Conservation (phyloP, 306 rosid species). For the Cicer chorassanicum region DNA sequence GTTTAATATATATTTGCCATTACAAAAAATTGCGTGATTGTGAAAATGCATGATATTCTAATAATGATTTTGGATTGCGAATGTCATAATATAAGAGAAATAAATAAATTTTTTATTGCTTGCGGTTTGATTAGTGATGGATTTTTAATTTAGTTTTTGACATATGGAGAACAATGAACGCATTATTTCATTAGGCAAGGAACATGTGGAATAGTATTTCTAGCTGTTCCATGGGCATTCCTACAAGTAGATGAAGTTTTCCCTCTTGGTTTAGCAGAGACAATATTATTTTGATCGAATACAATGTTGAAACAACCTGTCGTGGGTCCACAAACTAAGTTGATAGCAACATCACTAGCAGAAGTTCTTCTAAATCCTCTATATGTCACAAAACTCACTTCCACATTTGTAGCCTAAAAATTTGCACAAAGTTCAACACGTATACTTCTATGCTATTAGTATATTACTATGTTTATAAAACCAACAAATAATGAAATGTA, state of each 20-base stretch:
- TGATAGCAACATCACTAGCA: constrained; percentile 19
- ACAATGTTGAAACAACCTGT: constrained; percentile 40
- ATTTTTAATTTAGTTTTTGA: too few species aligned
- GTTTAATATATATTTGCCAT: too few species aligned
- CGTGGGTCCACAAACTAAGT: not conserved
- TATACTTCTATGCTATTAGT: not conserved
- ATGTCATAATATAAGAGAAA: too few species aligned
- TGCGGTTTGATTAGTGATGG: too few species aligned
- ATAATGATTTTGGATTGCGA: too few species aligned
- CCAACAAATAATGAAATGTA: not conserved
- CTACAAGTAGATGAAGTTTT: not conserved
- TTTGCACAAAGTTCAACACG: not conserved
- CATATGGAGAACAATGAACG: too few species aligned
- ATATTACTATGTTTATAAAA: not conserved
- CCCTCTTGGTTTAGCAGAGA: not conserved
- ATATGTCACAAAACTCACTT: constrained; percentile 47
- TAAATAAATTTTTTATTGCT: too few species aligned
- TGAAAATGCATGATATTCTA: too few species aligned
- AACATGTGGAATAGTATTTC: not conserved
- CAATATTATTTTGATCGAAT: constrained; percentile 35
- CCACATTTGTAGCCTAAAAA: not conserved
- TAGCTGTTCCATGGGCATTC: constrained; percentile 38
- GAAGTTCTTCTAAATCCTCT: constrained; percentile 44
- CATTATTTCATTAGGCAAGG: constrained; percentile 2
- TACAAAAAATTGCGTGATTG: too few species aligned